phyloP scores from a whole-genome alignment of 1,284 basidiomycete genomes.

The Peniophora sp. region DNA sequence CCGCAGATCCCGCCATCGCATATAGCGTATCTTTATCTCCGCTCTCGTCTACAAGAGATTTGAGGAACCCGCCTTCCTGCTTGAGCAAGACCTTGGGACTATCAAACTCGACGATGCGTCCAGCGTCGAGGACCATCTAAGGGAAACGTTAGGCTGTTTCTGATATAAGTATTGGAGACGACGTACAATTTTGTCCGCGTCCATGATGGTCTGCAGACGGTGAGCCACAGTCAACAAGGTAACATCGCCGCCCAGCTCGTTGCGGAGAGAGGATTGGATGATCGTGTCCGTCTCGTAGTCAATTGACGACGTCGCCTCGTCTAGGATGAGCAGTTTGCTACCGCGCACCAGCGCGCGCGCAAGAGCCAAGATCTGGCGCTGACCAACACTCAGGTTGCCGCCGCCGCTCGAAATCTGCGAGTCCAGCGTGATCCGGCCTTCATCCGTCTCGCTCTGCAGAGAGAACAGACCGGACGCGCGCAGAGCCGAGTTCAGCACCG shows the following conservation, averaged over 20 bases:
- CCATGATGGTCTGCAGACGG: slow-evolving; percentile 65
- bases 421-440: slow-evolving; percentile 43
- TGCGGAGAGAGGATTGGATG: slow-evolving; percentile 50
- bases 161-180: slow-evolving; percentile 5
- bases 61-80: slow-evolving; percentile 41
- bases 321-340: slow-evolving; percentile 55
- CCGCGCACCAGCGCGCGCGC: slow-evolving; percentile 49
- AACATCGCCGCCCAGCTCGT: slow-evolving; percentile 42
- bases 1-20: slow-evolving; percentile 34
- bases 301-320: slow-evolving; percentile 31
- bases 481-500: slow-evolving; percentile 45
- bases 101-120: slow-evolving; percentile 45
- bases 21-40: slow-evolving; percentile 42
- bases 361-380: slow-evolving; percentile 57
- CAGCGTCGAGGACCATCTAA: slow-evolving; percentile 32
- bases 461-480: slow-evolving; percentile 46
- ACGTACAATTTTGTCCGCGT: slow-evolving; percentile 35
- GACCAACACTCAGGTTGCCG: slow-evolving; percentile 62
- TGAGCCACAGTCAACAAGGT: slow-evolving; percentile 64
- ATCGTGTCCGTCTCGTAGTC: slow-evolving; percentile 53
- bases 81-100: slow-evolving; percentile 54
- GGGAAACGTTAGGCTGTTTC: slow-evolving; percentile 20
- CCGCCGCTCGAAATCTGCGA: slow-evolving; percentile 49
- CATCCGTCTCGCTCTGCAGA: slow-evolving; percentile 38
- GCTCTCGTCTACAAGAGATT: slow-evolving; percentile 53